A percentile compares a stretch with the other conserved stretches of the same genome.
Evolutionary conservation across 108 stramenopile genomes (phyloP).

Genomic region (Skeletonema marinoi): DNA sequence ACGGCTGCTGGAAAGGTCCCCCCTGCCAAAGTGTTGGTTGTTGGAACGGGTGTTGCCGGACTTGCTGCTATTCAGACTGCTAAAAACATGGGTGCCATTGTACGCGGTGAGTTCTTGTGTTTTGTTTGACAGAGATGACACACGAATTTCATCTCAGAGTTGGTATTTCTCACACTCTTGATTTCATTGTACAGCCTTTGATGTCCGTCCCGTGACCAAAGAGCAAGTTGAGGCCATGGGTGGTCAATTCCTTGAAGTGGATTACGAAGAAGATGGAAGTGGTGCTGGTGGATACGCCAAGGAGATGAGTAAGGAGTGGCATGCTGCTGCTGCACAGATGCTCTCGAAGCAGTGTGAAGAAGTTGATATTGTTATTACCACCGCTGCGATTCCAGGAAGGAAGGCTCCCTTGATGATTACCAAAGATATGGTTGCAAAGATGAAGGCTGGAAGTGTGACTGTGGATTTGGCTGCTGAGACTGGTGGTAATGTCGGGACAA

Average conservation of each 20-base stretch:
- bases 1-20: slow-evolving; percentile 87
- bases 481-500: slow-evolving; percentile 99
- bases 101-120: slow-evolving; percentile 45
- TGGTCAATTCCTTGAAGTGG: slow-evolving; percentile 96
- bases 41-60: slow-evolving; percentile 96
- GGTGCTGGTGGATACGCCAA: slow-evolving; percentile 99
- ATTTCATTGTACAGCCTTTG: slow-evolving; percentile 74
- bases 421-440: slow-evolving; percentile 95
- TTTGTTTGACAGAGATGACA: neutral
- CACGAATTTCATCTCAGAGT: neutral
- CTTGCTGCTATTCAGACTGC: slow-evolving; percentile 98
- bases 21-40: slow-evolving; percentile 98
- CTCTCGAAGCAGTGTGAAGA: slow-evolving; percentile 92
- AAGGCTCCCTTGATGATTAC: slow-evolving; percentile 96
- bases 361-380: slow-evolving; percentile 98
- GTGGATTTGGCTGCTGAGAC: slow-evolving; percentile 98
- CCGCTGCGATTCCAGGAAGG: slow-evolving; percentile 98
- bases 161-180: neutral
- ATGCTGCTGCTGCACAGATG: slow-evolving; percentile 89
- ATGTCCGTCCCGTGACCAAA: slow-evolving; percentile 97
- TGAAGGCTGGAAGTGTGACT: slow-evolving; percentile 95
- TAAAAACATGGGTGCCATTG: slow-evolving; percentile 99
- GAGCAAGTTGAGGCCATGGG: slow-evolving; percentile 99
- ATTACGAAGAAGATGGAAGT: slow-evolving; percentile 93
- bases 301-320: slow-evolving; percentile 98